phyloP scores from a whole-genome alignment of 768 basidiomycete species.

The Filobasidium floriforme region DNA sequence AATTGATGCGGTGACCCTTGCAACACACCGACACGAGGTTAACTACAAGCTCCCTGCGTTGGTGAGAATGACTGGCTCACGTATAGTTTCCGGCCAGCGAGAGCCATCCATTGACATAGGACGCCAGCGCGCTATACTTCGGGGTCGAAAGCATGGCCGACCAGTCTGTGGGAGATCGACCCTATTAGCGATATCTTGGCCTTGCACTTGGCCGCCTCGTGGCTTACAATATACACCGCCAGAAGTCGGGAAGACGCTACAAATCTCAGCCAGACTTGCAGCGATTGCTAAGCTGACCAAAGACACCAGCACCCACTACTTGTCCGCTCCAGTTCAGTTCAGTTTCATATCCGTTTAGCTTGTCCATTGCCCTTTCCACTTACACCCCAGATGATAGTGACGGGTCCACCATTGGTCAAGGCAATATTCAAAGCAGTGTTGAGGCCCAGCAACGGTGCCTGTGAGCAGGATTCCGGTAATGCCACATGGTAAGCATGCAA shows the following conservation, averaged over 20 bases:
- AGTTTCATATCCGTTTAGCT: background rate
- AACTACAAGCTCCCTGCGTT: background rate
- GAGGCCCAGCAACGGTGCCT: slow-evolving; percentile 22
- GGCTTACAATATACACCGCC: slow-evolving; percentile 39
- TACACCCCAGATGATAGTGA: slow-evolving; percentile 38
- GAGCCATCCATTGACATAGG: slow-evolving; percentile 65
- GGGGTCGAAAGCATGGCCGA: slow-evolving; percentile 57
- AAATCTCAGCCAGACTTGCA: slow-evolving; percentile 34
- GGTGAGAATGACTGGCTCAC: slow-evolving; percentile 21
- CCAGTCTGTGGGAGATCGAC: slow-evolving; percentile 49
- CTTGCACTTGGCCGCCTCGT: too few species aligned
- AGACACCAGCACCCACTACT: slow-evolving; percentile 13
- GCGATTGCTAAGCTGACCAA: slow-evolving; percentile 15
- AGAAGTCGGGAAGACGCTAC: slow-evolving; percentile 39
- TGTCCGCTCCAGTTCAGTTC: background rate
- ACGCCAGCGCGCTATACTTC: slow-evolving; percentile 51
- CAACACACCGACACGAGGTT: background rate
- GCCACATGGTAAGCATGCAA: background rate
- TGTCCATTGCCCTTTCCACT: slow-evolving; percentile 9
- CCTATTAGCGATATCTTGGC: too few species aligned
- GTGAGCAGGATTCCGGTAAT: background rate
- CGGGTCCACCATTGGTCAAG: slow-evolving; percentile 38
- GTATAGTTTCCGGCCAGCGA: slow-evolving; percentile 65
- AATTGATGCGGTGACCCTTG: slow-evolving; percentile 55
- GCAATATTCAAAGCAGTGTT: slow-evolving; percentile 36